A percentile compares a stretch with the other conserved stretches of the same genome.
These are phyloP conservation scores for Peribolospora baueri DNA, from an alignment of 768 basidiomycete genomes.

Conservation along the genomic window DNA sequence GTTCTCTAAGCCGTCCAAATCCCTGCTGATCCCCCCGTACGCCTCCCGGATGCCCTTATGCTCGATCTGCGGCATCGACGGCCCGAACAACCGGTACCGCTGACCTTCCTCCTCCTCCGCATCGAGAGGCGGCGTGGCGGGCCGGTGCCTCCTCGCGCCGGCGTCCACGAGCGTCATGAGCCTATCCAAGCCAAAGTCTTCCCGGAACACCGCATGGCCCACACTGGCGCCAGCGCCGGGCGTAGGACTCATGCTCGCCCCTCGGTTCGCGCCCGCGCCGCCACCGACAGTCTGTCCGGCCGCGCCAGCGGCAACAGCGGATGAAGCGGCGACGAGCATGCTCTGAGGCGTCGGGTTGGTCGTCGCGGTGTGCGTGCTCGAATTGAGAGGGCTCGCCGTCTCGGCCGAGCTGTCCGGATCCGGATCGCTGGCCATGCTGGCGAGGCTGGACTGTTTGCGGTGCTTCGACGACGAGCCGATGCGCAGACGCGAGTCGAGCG, in stretches of 20 bases:
- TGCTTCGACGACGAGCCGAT: not conserved
- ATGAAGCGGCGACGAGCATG: not conserved
- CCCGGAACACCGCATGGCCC: slow-evolving; percentile 6
- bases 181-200: slow-evolving; percentile 8
- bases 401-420: not conserved
- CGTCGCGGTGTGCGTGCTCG: not conserved
- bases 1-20: too few relatives aligned
- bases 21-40: too few relatives aligned
- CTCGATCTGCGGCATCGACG: too few relatives aligned
- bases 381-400: slow-evolving; percentile 7
- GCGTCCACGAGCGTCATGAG: slow-evolving; percentile 7
- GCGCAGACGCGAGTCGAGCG: not conserved
- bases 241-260: not conserved
- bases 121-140: not conserved
- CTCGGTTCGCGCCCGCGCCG: too few relatives aligned
- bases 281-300: too few relatives aligned
- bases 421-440: not conserved
- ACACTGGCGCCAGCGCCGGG: slow-evolving; percentile 1
- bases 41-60: too few relatives aligned
- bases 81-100: too few relatives aligned
- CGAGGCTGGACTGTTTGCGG: not conserved
- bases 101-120: too few relatives aligned
- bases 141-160: not conserved
- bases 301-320: too few relatives aligned
- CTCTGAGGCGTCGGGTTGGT: slow-evolving; percentile 3